These are phyloP conservation scores for Wickerhamiella australiensis DNA, from an alignment of 805 yeast species.

Conservation along the genomic window DNA sequence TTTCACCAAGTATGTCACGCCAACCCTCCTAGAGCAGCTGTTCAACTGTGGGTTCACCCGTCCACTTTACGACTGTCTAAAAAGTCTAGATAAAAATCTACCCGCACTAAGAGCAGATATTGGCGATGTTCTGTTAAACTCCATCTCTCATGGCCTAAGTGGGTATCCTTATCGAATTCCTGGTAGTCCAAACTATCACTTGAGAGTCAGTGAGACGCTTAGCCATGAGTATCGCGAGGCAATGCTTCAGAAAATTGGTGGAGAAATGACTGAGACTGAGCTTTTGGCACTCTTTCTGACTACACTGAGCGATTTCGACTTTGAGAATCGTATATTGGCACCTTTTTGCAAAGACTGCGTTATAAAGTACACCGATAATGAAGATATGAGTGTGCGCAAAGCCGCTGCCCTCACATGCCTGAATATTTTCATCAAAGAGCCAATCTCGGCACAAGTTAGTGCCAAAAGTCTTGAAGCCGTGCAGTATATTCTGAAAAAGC, in stretches of 20 bases:
- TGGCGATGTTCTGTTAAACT: constrained; percentile 55
- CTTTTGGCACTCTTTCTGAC: constrained; percentile 66
- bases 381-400: constrained; percentile 64
- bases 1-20: constrained; percentile 72
- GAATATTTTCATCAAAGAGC: constrained; percentile 59
- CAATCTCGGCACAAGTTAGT: constrained; percentile 75
- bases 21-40: constrained; percentile 67
- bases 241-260: constrained; percentile 60
- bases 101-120: constrained; percentile 71
- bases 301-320: constrained; percentile 63
- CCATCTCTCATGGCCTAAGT: constrained; percentile 61
- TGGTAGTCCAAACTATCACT: constrained; percentile 62
- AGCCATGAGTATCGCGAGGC: constrained; percentile 71
- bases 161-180: constrained; percentile 76
- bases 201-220: constrained; percentile 21
- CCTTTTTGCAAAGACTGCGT: constrained; percentile 83
- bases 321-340: constrained; percentile 61
- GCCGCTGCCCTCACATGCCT: constrained; percentile 79
- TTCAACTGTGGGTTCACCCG: constrained; percentile 74
- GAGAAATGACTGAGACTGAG: constrained; percentile 38
- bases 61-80: constrained; percentile 64
- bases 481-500: constrained; percentile 67
- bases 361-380: constrained; percentile 72
- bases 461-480: constrained; percentile 72
- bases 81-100: constrained; percentile 53